Percentiles rank a stretch among this genome's conserved stretches.
Evolutionary conservation across 345 rosid genomes (phyloP).

Genomic region (Rubroshorea leprosula): DNA sequence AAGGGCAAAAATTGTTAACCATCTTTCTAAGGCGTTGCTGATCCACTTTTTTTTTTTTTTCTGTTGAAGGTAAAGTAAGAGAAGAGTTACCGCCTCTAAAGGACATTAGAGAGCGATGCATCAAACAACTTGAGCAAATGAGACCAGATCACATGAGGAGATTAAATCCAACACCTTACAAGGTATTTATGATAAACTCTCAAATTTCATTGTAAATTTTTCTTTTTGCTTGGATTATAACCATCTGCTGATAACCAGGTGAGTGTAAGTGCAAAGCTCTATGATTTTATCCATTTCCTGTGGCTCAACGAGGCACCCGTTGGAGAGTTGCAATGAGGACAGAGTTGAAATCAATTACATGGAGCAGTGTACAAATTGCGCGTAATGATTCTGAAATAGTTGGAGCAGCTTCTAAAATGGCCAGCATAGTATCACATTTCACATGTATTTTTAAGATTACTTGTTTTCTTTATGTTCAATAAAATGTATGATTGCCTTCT

Average conservation of each 20-base stretch:
- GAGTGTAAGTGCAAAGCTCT: constrained; percentile 77
- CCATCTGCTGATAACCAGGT: constrained; percentile 44
- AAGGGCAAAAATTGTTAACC: not conserved
- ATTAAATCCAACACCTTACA: constrained; percentile 92
- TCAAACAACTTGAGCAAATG: constrained; percentile 81
- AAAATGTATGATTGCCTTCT: no score
- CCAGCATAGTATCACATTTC: not conserved
- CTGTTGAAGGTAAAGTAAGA: constrained; percentile 45
- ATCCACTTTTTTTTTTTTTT: not conserved
- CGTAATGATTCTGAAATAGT: constrained; percentile 16
- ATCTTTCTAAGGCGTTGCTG: not conserved
- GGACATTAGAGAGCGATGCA: constrained; percentile 70
- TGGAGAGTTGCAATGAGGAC: constrained; percentile 73
- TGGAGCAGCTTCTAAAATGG: constrained; percentile 18
- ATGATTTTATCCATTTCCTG: constrained; percentile 88
- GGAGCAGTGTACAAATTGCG: constrained; percentile 15
- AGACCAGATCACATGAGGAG: constrained; percentile 91
- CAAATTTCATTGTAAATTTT: not conserved
- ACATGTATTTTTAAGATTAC: not conserved
- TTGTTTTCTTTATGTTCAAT: no score
- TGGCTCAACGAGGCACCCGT: constrained; percentile 99
- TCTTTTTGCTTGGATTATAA: not conserved
- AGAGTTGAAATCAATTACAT: not conserved
- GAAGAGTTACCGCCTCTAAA: constrained; percentile 65
- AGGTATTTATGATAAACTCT: constrained; percentile 37